A percentile compares a stretch with the other conserved stretches of the same genome.
phyloP scores from a whole-genome alignment of 768 basidiomycete genomes.

The Cyclocybe cylindracea region DNA sequence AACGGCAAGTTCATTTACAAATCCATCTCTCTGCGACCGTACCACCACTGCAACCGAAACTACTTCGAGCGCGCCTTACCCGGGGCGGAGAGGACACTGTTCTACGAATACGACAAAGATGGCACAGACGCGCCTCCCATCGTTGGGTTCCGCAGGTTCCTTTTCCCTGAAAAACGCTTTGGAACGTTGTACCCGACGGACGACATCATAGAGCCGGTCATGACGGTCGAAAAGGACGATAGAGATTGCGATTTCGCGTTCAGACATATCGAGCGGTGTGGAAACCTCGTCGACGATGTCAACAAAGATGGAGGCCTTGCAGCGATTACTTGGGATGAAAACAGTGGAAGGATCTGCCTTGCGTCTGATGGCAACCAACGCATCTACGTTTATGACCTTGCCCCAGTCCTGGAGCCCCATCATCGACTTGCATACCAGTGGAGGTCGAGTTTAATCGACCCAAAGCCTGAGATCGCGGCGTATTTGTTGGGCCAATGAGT shows the following conservation, averaged over 20 bases:
- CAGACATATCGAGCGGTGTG: slow-evolving; percentile 14
- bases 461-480: too few relatives aligned
- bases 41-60: slow-evolving; percentile 23
- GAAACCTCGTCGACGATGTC: slow-evolving; percentile 13
- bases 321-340: slow-evolving; percentile 69
- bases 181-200: slow-evolving; percentile 14
- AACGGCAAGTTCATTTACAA: not conserved
- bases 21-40: slow-evolving; percentile 1
- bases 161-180: slow-evolving; percentile 30
- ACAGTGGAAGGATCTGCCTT: slow-evolving; percentile 50
- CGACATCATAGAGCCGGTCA: slow-evolving; percentile 18
- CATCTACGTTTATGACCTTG: slow-evolving; percentile 14
- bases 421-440: slow-evolving; percentile 17
- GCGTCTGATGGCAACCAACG: slow-evolving; percentile 12
- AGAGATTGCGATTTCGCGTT: slow-evolving; percentile 11
- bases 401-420: slow-evolving; percentile 18
- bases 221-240: slow-evolving; percentile 6
- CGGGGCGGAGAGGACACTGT: slow-evolving; percentile 43
- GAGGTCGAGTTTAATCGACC: slow-evolving; percentile 6
- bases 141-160: slow-evolving; percentile 38
- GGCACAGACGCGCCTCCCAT: slow-evolving; percentile 32
- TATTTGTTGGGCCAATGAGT: too few relatives aligned
- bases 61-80: slow-evolving; percentile 36
- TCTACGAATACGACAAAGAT: slow-evolving; percentile 33
- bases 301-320: slow-evolving; percentile 32